phyloP scores from a whole-genome alignment of 805 yeast genomes.

The Myxozyma melibiosi region DNA sequence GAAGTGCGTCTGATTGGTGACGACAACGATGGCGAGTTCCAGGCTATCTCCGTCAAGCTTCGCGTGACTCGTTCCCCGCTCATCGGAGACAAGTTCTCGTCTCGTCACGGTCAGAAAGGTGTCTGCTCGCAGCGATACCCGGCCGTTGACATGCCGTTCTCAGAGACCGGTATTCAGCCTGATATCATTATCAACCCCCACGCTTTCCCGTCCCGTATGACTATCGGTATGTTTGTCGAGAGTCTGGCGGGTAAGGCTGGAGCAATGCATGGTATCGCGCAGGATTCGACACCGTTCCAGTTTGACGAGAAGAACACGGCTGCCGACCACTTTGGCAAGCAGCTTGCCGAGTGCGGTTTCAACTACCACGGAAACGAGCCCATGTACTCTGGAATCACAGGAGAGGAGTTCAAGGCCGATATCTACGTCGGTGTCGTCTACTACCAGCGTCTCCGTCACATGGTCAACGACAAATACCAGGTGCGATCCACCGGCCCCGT shows the following conservation, averaged over 20 bases:
- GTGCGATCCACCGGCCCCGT: constrained; percentile 99
- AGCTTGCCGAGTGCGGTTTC: constrained; percentile 82
- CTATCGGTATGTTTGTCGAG: constrained; percentile 99
- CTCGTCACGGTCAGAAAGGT: constrained; percentile 98
- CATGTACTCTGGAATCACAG: constrained; percentile 97
- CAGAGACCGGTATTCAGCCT: constrained; percentile 95
- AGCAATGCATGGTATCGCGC: constrained; percentile 95
- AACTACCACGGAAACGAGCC: constrained; percentile 99
- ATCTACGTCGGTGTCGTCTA: constrained; percentile 96
- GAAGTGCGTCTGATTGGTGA: constrained; percentile 92
- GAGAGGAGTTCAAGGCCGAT: constrained; percentile 94
- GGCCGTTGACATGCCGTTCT: constrained; percentile 92
- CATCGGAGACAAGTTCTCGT: constrained; percentile 96
- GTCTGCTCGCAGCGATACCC: constrained; percentile 99
- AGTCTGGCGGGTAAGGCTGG: constrained; percentile 99
- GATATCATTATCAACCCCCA: constrained; percentile 98
- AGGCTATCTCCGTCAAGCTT: constrained; percentile 81
- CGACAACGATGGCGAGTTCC: constrained; percentile 79
- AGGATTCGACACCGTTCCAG: constrained; percentile 95
- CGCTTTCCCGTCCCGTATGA: constrained; percentile 99
- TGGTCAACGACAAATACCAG: constrained; percentile 99
- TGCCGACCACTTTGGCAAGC: constrained; percentile 97
- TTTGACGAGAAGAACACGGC: constrained; percentile 92
- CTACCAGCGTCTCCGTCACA: constrained; percentile 97
- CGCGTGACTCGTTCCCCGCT: constrained; percentile 89